Evolutionary conservation across 2,329 filamentous ascomycete genomes (phyloP), one percentile per base, ranked within the genome.

Genomic region (Cladosporium austrohemisphaericum): DNA sequence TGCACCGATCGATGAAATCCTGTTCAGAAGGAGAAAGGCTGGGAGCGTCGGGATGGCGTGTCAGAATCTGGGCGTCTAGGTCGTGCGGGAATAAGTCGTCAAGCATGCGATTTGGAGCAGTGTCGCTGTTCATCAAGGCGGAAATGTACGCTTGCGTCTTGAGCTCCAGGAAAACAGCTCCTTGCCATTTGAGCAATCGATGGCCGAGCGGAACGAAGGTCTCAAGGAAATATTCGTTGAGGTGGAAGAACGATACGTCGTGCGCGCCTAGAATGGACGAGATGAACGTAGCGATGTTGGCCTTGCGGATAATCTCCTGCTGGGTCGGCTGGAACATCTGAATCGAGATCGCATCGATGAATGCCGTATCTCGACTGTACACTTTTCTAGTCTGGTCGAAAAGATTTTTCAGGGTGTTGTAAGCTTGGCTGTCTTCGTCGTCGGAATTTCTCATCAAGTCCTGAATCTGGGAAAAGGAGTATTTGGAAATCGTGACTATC

Each of bases 131-230:
- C 55, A 78, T 76, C 59, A 81, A 71, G 3, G 78, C 77, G 3
- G 79, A 80, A 49, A 85, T 80, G 58, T 83, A 85, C 11, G 81
- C 80, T 61, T 85, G 82, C 1, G 82, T 84, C 65, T 85, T 85
- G 14, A 85, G 66, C 53, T 84, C 81, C 11, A 85, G 71, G 56
- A 78, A 83, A 20, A 85, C 68, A 11, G 76, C 74, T 2, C 78
- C 79, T 57, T 83, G 80, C 52, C 76, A 78, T 57, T 81, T 81
- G 16, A 81, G 65, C 18, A 85, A 62, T 9, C 77, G 71, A 29
- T 73, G 74, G 19, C 79, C 78, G 48, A 81, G 75, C 1, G 79
- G 77, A 7, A 83, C 78, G 60, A 85, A 85, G 0, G 79, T 80
- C 36, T 83, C 76, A 19, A 85, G 69, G 59, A 85, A 85, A 56